phyloP scores from a whole-genome alignment of 495 filamentous ascomycete species.

The Xylaria telfairii region DNA sequence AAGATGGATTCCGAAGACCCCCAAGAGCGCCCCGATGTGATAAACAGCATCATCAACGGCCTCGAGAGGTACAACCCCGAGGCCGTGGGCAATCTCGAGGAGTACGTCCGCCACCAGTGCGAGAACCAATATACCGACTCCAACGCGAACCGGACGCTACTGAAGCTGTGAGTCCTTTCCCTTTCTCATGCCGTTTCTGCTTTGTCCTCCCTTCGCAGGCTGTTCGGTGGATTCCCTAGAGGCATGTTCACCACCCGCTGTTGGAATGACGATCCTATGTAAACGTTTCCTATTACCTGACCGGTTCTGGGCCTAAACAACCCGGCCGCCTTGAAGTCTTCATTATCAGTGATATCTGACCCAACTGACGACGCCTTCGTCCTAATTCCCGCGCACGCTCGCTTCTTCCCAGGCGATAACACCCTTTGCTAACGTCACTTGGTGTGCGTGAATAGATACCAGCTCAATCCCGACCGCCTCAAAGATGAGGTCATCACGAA shows the following conservation, averaged over 20 bases:
- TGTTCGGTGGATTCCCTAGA: slow-evolving; percentile 5
- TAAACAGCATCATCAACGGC: slow-evolving; percentile 89
- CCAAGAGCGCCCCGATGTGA: slow-evolving; percentile 80
- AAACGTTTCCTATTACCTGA: slow-evolving; percentile 99
- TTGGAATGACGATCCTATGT: slow-evolving; percentile 70
- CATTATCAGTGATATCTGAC: slow-evolving; percentile 73
- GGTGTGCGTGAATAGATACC: slow-evolving; percentile 69
- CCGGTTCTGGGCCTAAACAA: slow-evolving; percentile 50
- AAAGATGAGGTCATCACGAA: slow-evolving; percentile 97
- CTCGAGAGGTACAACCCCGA: slow-evolving; percentile 99
- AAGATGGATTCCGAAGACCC: slow-evolving; percentile 63
- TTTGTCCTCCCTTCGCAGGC: neutral
- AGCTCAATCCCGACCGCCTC: slow-evolving; percentile 98
- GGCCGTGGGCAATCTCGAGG: slow-evolving; percentile 90
- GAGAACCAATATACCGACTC: slow-evolving; percentile 92
- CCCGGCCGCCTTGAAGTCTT: slow-evolving; percentile 53
- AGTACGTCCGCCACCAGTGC: slow-evolving; percentile 94
- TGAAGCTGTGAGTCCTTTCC: slow-evolving; percentile 91
- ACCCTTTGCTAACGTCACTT: slow-evolving; percentile 24
- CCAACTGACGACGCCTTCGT: slow-evolving; percentile 29
- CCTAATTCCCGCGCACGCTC: neutral
- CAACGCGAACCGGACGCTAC: slow-evolving; percentile 91
- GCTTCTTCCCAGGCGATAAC: neutral
- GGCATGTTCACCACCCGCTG: neutral
- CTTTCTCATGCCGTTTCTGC: neutral